A percentile compares a stretch with the other conserved stretches of the same genome.
Conservation (phyloP, 331 rosid genomes). For the Quercus lobata region DNA sequence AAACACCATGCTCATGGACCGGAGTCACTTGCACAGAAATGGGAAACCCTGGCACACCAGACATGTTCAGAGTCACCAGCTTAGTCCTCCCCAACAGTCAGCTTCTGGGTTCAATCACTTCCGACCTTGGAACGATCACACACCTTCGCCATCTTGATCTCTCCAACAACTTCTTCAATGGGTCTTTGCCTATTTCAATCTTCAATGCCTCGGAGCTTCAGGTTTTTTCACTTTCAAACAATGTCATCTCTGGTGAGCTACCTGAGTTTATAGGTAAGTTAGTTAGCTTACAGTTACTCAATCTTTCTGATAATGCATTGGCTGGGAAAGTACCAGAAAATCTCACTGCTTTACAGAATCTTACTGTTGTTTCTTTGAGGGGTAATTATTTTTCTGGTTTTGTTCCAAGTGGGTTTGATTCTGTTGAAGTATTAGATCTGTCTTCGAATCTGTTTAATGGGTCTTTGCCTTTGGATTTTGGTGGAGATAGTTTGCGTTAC, state of each 20-base stretch:
- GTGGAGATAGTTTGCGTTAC: slow-evolving; percentile 49
- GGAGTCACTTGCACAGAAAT: slow-evolving; percentile 76
- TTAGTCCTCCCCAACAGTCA: slow-evolving; percentile 57
- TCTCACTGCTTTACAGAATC: slow-evolving; percentile 47
- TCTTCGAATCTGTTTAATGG: slow-evolving; percentile 78
- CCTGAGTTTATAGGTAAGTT: slow-evolving; percentile 47
- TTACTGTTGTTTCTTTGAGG: slow-evolving; percentile 57
- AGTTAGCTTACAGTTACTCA: slow-evolving; percentile 54
- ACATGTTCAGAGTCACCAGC: slow-evolving; percentile 60
- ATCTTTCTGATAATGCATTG: slow-evolving; percentile 82
- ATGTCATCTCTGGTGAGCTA: slow-evolving; percentile 71
- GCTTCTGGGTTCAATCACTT: slow-evolving; percentile 74
- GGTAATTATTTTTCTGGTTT: slow-evolving; percentile 68
- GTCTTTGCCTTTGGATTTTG: slow-evolving; percentile 59
- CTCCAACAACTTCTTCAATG: slow-evolving; percentile 77
- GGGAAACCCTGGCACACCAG: slow-evolving; percentile 36
- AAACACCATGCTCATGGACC: slow-evolving; percentile 79
- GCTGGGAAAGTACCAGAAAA: slow-evolving; percentile 59
- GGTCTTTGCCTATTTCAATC: slow-evolving; percentile 63
- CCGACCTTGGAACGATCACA: slow-evolving; percentile 55
- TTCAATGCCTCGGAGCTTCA: slow-evolving; percentile 77
- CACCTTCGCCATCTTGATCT: slow-evolving; percentile 75
- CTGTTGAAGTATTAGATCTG: slow-evolving; percentile 66
- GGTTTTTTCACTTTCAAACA: slow-evolving; percentile 65
- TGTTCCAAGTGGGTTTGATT: slow-evolving; percentile 47